A percentile compares a stretch with the other conserved stretches of the same genome.
Conservation (phyloP, 2,329 filamentous ascomycete species). For the Phialocephala sp. region DNA sequence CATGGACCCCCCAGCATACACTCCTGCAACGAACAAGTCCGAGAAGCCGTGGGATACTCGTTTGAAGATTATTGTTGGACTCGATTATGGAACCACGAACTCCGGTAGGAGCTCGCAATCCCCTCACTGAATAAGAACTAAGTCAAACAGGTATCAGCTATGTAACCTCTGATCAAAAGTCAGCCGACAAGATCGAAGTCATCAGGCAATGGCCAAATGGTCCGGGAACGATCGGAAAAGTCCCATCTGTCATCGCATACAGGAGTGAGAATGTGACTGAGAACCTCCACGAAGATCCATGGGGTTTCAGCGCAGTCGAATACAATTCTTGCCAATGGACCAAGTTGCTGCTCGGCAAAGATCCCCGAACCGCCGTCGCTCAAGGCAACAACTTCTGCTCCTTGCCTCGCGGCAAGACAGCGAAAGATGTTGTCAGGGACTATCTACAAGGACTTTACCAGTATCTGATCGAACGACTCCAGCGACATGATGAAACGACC, state of each 20-base stretch:
- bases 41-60: conserved; percentile 11
- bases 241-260: conserved; percentile 11
- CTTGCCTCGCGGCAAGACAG: conserved; percentile 1
- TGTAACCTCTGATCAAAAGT: conserved; percentile 13
- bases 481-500: conserved; percentile 8
- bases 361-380: neutral
- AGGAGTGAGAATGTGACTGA: conserved; percentile 9
- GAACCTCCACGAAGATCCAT: conserved; percentile 3
- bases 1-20: conserved; percentile 7
- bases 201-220: conserved; percentile 14
- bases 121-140: neutral
- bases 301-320: conserved; percentile 13
- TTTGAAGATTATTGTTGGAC: conserved; percentile 17
- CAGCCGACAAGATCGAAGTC: conserved; percentile 13
- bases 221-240: conserved; percentile 8
- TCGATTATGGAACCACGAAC: conserved; percentile 19
- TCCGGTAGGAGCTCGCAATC: conserved; percentile 3
- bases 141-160: conserved; percentile 13
- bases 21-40: neutral
- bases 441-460: conserved; percentile 9
- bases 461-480: conserved; percentile 9
- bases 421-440: conserved; percentile 14
- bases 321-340: conserved; percentile 17
- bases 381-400: neutral
- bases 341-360: conserved; percentile 16